Evolutionary conservation across 306 rosid species (phyloP).

Genomic region (Argentina anserina): DNA sequence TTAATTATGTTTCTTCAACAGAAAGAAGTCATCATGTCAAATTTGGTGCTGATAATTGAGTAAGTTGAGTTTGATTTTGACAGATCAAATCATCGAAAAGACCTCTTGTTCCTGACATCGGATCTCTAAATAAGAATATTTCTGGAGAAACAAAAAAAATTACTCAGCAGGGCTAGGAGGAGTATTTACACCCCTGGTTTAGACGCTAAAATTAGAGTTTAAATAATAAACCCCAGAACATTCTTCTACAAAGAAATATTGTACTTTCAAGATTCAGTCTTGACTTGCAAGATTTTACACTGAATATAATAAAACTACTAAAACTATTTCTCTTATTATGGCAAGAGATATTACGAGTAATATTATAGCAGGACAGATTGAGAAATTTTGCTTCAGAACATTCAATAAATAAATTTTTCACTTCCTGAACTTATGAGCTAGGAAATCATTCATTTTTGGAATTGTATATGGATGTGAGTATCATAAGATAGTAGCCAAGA

Average conservation of each 20-base stretch:
- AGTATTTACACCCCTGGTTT: conserved; percentile 1
- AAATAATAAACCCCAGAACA: not conserved
- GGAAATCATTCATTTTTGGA: not conserved
- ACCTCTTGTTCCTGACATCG: not conserved
- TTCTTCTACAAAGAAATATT: not conserved
- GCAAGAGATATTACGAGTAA: too few relatives aligned
- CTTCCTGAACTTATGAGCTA: not conserved
- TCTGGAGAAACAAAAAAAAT: too few relatives aligned
- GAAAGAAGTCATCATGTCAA: conserved; percentile 9
- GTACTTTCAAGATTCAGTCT: not conserved
- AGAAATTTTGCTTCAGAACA: not conserved
- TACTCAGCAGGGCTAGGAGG: not conserved
- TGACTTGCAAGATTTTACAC: not conserved
- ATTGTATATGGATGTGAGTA: not conserved
- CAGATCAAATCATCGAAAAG: not conserved
- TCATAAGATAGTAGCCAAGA: not conserved
- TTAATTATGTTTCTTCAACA: not conserved
- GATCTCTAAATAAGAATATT: not conserved
- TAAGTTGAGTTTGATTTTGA: too few relatives aligned
- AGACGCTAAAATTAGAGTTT: conserved; percentile 5
- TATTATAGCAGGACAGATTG: not conserved
- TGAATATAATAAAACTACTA: not conserved
- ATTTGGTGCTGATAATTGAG: not conserved
- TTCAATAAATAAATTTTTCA: conserved; percentile 1
- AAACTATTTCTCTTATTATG: not conserved